Evolutionary conservation across 768 basidiomycete species (phyloP), one percentile per base, ranked within the genome.

Genomic region (Termitomyces bulborhizus): DNA sequence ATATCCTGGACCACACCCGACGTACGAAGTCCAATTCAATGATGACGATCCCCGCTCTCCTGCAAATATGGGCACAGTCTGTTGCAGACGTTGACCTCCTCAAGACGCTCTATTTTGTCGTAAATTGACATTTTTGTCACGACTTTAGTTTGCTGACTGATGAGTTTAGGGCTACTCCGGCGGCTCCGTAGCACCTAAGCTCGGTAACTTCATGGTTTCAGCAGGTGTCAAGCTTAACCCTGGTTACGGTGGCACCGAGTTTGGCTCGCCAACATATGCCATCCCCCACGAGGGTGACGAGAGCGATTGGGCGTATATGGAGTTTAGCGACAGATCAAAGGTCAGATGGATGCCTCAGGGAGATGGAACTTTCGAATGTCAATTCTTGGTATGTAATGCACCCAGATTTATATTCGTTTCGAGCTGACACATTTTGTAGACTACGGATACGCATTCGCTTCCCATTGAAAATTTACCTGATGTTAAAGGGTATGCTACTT

Each of bases 291-390:
- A 60, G 16, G 60, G 57, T 1, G 70, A 75, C 29, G 48, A 45
- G 42, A 39, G 42, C 0, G 62, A 70, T 6, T 76, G 73, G 73
- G 65, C 63, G 3, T 75, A 67, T 63, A 40, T 69, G 9, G 62
- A 65, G 26, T 69, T 71, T 32, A 55, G 61, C 2, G 62, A 69
- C 0, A 55, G 57, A 5, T 54, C 60, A 11, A 60, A 60, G 1
- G 51, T 71, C 3, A 54, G 70, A n/a, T 75, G 75, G 73, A 63
- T 61, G 0, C 53, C 67, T 0, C 72, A 73, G 42, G 71, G 60
- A 0, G 73, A 75, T 24, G 70, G 65, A 2, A 73, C 68, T 0
- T 75, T 62, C 34, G 76, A 76, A 46, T 70, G 66, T 29, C 73
- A 75, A 27, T 51, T 73, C 11, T 51, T 75, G 62, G 76, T 77